Conservation (phyloP, 768 basidiomycete genomes). For the Agaricus blazei region DNA sequence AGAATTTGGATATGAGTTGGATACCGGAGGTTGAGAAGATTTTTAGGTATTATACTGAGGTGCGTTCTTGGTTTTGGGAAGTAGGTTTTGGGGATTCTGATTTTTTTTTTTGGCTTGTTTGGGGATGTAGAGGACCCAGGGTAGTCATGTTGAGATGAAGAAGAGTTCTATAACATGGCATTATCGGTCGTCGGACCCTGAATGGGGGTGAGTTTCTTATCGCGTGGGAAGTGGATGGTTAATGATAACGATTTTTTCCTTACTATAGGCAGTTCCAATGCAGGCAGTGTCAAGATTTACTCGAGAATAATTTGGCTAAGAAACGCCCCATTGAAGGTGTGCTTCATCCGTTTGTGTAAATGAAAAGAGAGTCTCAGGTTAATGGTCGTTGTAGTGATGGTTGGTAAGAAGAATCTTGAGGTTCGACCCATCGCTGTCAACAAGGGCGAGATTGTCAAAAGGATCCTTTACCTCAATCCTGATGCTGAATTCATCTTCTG, state of each 20-base stretch:
- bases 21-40: slow-evolving; percentile 94
- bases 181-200: slow-evolving; percentile 87
- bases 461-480: slow-evolving; percentile 87
- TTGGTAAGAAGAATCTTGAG: slow-evolving; percentile 98
- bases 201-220: slow-evolving; percentile 74
- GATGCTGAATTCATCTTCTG: slow-evolving; percentile 96
- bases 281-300: slow-evolving; percentile 91
- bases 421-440: slow-evolving; percentile 93
- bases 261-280: slow-evolving; percentile 77
- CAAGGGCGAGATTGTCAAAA: slow-evolving; percentile 98
- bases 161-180: slow-evolving; percentile 99
- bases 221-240: neutral
- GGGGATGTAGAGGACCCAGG: slow-evolving; percentile 68
- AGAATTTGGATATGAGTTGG: slow-evolving; percentile 94
- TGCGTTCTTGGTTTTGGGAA: slow-evolving; percentile 23
- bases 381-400: slow-evolving; percentile 52
- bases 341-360: slow-evolving; percentile 12
- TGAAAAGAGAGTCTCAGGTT: neutral
- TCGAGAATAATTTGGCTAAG: slow-evolving; percentile 91
- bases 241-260: slow-evolving; percentile 7
- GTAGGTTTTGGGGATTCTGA: neutral
- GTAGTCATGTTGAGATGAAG: slow-evolving; percentile 95
- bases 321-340: slow-evolving; percentile 91
- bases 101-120: neutral
- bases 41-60: slow-evolving; percentile 95